Base-by-base conservation (phyloP, 805 yeast genomes). In the Candida rishiriensis region DNA sequence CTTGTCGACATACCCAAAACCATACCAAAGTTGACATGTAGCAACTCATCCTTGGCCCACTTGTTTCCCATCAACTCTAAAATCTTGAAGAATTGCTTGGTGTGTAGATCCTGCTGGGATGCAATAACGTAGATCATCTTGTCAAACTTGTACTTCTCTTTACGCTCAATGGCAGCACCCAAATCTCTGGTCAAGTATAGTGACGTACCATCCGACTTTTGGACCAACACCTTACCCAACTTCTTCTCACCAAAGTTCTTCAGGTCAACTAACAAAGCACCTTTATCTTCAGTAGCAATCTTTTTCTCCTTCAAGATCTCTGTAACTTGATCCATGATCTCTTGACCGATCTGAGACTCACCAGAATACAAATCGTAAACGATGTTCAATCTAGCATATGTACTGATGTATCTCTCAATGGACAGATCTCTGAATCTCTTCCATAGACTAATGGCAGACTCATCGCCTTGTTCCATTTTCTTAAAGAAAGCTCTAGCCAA, bases 1-100 rank as follows among this genome's bases (percentile, higher is more conserved):
- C 99, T 83, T 47, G 99, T 93, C 26, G 96, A 85, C 99, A 93
- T 93, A 57, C 99, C 99, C 61, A 80, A 85, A 40, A 93, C 99
- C 95, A 93, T 85, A 67, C 99, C 99, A 57, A 90, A 93, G 70
- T 85, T 91, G 56, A 93, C 78, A 66, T 91, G 98, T 59, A 75
- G 76, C 56, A 91, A 72, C 44, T 56, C 53, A 36, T 54, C 60
- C 47, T 75, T 76, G 40, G 96, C 90, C 97, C 97, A 93, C 50
- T 79, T 83, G 64, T 75, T 80, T 38, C 88, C 97, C 85, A 91
- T 78, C 68, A 87, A 87, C 58, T 90, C 90, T 62, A 93, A 73
- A 54, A 89, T 88, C 70, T 89, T 95, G 68, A 93, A 91, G 65
- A 93, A 87, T 71, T 93, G 99, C 44, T 90, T 90, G 52, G 79